Evolutionary conservation across 139 green algal genomes (phyloP).

Genomic region (Picochlorum sp.): DNA sequence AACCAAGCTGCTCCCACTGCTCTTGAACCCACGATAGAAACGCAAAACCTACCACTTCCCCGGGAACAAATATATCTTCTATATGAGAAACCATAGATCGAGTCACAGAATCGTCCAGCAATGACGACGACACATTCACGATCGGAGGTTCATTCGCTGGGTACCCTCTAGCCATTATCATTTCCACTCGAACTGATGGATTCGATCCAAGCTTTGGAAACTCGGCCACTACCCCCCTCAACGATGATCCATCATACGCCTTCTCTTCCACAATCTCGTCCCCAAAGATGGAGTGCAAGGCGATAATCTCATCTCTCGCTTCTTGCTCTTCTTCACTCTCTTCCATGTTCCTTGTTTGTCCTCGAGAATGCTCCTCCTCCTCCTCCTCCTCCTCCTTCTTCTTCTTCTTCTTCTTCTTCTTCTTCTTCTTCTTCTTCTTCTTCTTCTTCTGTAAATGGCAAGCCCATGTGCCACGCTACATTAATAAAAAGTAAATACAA

Average conservation of each 20-base stretch:
- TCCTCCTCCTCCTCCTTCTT: too few relatives aligned
- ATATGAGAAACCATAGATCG: slow-evolving; percentile 21
- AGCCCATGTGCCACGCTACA: too few relatives aligned
- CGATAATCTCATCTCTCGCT: slow-evolving; percentile 50
- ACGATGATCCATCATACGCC: too few relatives aligned
- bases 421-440: too few relatives aligned
- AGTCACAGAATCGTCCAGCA: slow-evolving; percentile 10
- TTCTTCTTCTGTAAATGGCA: too few relatives aligned
- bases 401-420: too few relatives aligned
- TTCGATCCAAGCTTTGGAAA: not conserved
- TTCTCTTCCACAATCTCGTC: slow-evolving; percentile 19
- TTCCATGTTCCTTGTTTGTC: too few relatives aligned
- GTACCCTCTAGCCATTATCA: slow-evolving; percentile 41
- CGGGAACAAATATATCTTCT: slow-evolving; percentile 36
- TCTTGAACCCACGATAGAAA: slow-evolving; percentile 49
- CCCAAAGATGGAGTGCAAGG: slow-evolving; percentile 53
- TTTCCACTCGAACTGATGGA: not conserved
- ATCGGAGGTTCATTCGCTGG: slow-evolving; percentile 18
- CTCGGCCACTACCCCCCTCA: too few relatives aligned
- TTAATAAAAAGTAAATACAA: too few relatives aligned
- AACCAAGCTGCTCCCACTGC: slow-evolving; percentile 6
- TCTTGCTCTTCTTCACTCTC: slow-evolving; percentile 18
- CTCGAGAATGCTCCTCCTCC: too few relatives aligned
- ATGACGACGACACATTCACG: not conserved
- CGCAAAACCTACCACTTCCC: slow-evolving; percentile 50